Evolutionary conservation across 768 basidiomycete genomes (phyloP).

Genomic region (Mycena rebaudengoi): DNA sequence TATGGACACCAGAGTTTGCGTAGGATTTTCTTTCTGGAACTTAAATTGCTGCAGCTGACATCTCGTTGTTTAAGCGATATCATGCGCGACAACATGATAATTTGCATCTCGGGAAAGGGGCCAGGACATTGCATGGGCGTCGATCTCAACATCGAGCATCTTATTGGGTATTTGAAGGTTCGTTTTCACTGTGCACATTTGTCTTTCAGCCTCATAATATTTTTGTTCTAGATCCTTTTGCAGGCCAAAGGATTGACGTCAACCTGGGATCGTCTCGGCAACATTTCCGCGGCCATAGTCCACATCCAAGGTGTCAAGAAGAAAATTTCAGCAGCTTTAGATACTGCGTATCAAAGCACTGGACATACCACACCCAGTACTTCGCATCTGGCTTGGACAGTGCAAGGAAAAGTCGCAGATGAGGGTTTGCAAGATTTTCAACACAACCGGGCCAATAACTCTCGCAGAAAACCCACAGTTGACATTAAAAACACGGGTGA

Average conservation of each 20-base stretch:
- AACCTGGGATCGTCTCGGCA: constrained; percentile 39
- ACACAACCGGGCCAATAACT: neutral
- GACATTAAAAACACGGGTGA: constrained; percentile 27
- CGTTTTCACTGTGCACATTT: neutral
- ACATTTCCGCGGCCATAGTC: constrained; percentile 38
- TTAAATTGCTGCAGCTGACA: neutral
- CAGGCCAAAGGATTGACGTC: constrained; percentile 39
- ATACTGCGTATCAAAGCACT: constrained; percentile 34
- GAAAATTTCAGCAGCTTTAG: constrained; percentile 29
- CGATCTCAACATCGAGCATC: constrained; percentile 48
- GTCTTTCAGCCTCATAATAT: neutral
- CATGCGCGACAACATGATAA: constrained; percentile 45
- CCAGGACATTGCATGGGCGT: constrained; percentile 44
- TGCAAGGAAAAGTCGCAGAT: constrained; percentile 28
- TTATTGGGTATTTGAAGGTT: constrained; percentile 43
- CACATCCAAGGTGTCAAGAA: constrained; percentile 37
- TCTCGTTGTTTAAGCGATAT: constrained; percentile 34
- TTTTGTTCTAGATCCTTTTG: constrained; percentile 33
- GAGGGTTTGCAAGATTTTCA: constrained; percentile 24
- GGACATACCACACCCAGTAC: constrained; percentile 34
- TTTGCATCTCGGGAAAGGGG: constrained; percentile 39
- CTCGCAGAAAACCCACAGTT: constrained; percentile 10
- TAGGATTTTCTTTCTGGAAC: constrained; percentile 23
- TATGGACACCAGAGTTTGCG: constrained; percentile 45
- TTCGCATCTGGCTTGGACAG: constrained; percentile 24